Conservation (phyloP, 164 flowering plant species). For the Brasenia schreberi region DNA sequence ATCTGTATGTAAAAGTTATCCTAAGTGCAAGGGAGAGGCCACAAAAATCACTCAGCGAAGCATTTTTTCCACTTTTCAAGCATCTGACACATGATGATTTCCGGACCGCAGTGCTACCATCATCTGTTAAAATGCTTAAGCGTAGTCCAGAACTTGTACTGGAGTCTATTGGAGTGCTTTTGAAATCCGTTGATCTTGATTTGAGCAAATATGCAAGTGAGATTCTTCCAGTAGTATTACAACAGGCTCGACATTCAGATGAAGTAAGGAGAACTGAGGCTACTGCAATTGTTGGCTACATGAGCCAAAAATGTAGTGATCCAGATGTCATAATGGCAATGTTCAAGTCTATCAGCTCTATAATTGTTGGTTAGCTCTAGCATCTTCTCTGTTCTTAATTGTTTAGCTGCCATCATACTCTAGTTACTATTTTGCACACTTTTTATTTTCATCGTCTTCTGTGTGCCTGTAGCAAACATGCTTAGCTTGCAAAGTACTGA, state of each 20-base stretch:
- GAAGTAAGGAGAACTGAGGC: conserved; percentile 71
- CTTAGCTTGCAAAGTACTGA: not conserved
- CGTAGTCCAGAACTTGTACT: conserved; percentile 95
- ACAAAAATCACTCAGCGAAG: conserved; percentile 52
- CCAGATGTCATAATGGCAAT: conserved; percentile 80
- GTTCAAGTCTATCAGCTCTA: conserved; percentile 58
- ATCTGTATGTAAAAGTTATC: conserved; percentile 63
- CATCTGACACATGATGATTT: conserved; percentile 77
- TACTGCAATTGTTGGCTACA: conserved; percentile 43
- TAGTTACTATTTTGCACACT: not conserved
- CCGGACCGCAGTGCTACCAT: conserved; percentile 51
- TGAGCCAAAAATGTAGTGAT: conserved; percentile 82
- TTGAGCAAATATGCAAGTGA: conserved; percentile 86
- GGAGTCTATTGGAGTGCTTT: conserved; percentile 69
- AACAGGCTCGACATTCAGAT: conserved; percentile 89
- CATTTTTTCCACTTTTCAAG: conserved; percentile 57
- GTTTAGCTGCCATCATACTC: not conserved
- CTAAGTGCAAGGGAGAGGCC: conserved; percentile 82
- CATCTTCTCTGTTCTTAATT: not conserved
- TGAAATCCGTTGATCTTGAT: conserved; percentile 63
- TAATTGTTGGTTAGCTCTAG: conserved; percentile 63
- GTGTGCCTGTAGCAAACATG: not conserved
- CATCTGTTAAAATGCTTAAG: conserved; percentile 82
- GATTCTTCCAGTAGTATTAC: conserved; percentile 54
- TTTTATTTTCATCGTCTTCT: not conserved